These are phyloP conservation scores for Xylariales sp. DNA, from an alignment of 2,329 filamentous ascomycete genomes.

Conservation along the genomic window DNA sequence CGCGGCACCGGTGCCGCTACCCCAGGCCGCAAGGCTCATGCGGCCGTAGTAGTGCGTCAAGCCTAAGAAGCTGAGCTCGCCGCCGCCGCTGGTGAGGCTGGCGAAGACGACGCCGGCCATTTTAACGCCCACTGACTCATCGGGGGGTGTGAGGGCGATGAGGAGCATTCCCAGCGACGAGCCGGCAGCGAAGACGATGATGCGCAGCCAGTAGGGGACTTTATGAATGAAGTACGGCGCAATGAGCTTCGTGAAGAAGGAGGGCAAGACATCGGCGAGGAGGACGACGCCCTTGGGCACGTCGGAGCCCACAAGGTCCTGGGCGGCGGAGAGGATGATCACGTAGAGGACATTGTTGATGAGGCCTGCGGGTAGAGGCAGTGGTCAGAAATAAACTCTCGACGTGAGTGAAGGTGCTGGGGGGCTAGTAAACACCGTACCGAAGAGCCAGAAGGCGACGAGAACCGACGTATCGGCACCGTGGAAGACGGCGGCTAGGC, in stretches of 20 bases:
- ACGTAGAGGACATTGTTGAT: constrained; percentile 99
- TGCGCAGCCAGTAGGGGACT: constrained; percentile 73
- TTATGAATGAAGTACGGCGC: constrained; percentile 92
- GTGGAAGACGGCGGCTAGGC: constrained; percentile 58
- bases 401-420: no score
- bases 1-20: constrained; percentile 85
- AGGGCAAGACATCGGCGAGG: constrained; percentile 86
- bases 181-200: constrained; percentile 68
- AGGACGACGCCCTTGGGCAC: constrained; percentile 91
- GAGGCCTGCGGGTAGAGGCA: constrained; percentile 64
- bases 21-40: constrained; percentile 85
- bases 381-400: no score
- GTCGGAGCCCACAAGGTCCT: constrained; percentile 84
- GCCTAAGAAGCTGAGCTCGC: constrained; percentile 86
- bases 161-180: constrained; percentile 86
- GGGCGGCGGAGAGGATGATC: constrained; percentile 89
- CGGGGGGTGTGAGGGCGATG: constrained; percentile 71
- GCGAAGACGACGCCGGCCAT: constrained; percentile 80
- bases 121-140: constrained; percentile 65
- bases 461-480: constrained; percentile 69
- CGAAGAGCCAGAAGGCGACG: constrained; percentile 89
- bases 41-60: constrained; percentile 91
- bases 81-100: constrained; percentile 78
- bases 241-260: constrained; percentile 81
- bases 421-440: constrained; percentile 44